phyloP scores from a whole-genome alignment of 192 early-diverging fungal genomes.

The Spizellomyces sp. region DNA sequence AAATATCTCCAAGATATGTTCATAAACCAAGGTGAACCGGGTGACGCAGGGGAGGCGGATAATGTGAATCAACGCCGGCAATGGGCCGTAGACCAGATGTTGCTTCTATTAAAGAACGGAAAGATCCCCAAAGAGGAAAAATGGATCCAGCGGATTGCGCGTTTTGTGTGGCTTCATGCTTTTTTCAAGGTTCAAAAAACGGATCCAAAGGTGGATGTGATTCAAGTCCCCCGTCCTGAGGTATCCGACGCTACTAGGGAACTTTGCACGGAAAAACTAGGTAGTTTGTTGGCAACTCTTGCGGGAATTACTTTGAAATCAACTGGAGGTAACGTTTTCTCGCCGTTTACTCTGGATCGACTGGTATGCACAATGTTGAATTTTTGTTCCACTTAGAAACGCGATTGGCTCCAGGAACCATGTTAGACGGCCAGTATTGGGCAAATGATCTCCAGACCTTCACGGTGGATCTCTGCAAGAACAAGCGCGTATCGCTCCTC shows the following conservation, averaged over 20 bases:
- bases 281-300: conserved; percentile 71
- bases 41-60: conserved; percentile 4
- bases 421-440: conserved; percentile 65
- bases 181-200: conserved; percentile 66
- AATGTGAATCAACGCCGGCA: conserved; percentile 13
- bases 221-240: conserved; percentile 53
- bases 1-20: conserved; percentile 73
- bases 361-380: not conserved
- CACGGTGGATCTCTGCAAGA: conserved; percentile 42
- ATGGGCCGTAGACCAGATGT: conserved; percentile 87
- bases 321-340: conserved; percentile 31
- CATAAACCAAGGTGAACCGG: conserved; percentile 34
- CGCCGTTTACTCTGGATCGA: conserved; percentile 32
- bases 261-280: conserved; percentile 63
- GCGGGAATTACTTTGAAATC: conserved; percentile 51
- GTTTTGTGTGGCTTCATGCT: conserved; percentile 72
- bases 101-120: conserved; percentile 69
- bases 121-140: conserved; percentile 75
- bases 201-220: conserved; percentile 41
- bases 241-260: conserved; percentile 59
- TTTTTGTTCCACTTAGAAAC: too few relatives aligned
- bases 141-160: conserved; percentile 68
- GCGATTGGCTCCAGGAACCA: conserved; percentile 43
- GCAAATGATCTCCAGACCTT: conserved; percentile 54
- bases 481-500: conserved; percentile 8